Percentiles rank a stretch among this genome's conserved stretches.
These are phyloP conservation scores for Corylus americana DNA, from an alignment of 306 rosid species.

Conservation along the genomic window DNA sequence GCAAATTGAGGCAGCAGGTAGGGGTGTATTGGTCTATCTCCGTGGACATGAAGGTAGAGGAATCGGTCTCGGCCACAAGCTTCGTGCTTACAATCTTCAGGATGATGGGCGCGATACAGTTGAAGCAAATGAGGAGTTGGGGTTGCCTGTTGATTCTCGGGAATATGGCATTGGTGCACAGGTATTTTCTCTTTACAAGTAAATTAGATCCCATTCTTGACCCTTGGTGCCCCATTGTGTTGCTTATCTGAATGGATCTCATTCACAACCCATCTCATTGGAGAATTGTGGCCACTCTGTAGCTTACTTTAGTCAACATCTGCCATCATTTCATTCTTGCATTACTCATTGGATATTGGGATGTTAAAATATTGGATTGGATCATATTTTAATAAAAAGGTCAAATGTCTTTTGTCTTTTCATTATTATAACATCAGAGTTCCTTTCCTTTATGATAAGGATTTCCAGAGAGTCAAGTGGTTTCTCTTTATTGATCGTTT, in stretches of 20 bases:
- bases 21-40: conserved; percentile 72
- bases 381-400: not conserved
- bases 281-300: not conserved
- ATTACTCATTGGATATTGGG: not conserved
- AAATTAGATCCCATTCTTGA: not conserved
- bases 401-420: not conserved
- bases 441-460: not conserved
- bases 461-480: not conserved
- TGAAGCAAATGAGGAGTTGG: conserved; percentile 55
- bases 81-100: conserved; percentile 49
- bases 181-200: conserved; percentile 38
- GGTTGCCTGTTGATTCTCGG: conserved; percentile 55
- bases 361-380: not conserved
- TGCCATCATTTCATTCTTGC: not conserved
- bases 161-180: conserved; percentile 73
- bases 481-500: not conserved
- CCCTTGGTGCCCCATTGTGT: not conserved
- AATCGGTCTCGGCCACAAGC: conserved; percentile 66
- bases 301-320: not conserved
- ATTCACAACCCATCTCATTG: not conserved
- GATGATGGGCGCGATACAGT: conserved; percentile 49
- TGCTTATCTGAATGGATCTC: conserved; percentile 1
- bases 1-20: conserved; percentile 68
- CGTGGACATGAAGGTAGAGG: conserved; percentile 78
- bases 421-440: not conserved